Base-by-base conservation (phyloP, 768 basidiomycete species). In the Hydnomerulius pinastri region DNA sequence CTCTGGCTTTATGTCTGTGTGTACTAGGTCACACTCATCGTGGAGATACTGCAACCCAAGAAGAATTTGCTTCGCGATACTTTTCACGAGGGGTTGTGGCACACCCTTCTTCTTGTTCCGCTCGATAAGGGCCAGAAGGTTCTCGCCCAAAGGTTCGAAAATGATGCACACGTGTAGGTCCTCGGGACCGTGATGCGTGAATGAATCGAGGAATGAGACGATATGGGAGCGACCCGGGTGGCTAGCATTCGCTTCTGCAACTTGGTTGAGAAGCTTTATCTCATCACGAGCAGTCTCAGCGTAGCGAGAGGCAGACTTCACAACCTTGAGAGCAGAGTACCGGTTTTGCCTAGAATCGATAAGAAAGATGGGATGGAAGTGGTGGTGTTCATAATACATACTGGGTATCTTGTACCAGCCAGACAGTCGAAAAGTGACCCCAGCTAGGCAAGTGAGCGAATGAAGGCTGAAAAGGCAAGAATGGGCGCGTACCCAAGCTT, bases 241-340 rank as follows among this genome's bases (percentile, higher is more conserved):
- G 2, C 74, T 63, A n/a, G 83, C 86, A 64, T 82, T 86, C 66
- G 81, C 78, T 17, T 81, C 77, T 46, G 81, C 76, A 5, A 95
- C 87, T 57, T 85, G 85, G 55, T 85, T 81, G 33, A 94, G 80
- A 28, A 98, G 81, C 66, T 93, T 91, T 69, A 98, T 98, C 73
- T 98, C 96, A 68, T 98, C 96, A 43, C 88, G 82, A 24, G 96
- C 96, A 4, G 96, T 98, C 67, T 98, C 95, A 53, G 93, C 91
- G 72, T 98, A 98, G 57, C 94, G 86, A 20, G 85, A 83, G 18
- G 93, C 95, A 24, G 94, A 96, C 72, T 96, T 96, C 71, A 95
- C 91, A 48, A 97, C 86, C 69, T 97, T 97, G 65, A 97, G 81
- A 13, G 93, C 93, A 38, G 92, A 92, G 69, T 94, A 93, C 35